These are phyloP conservation scores for Nelumbo lutea DNA, from an alignment of 164 flowering plant genomes.

Conservation along the genomic window DNA sequence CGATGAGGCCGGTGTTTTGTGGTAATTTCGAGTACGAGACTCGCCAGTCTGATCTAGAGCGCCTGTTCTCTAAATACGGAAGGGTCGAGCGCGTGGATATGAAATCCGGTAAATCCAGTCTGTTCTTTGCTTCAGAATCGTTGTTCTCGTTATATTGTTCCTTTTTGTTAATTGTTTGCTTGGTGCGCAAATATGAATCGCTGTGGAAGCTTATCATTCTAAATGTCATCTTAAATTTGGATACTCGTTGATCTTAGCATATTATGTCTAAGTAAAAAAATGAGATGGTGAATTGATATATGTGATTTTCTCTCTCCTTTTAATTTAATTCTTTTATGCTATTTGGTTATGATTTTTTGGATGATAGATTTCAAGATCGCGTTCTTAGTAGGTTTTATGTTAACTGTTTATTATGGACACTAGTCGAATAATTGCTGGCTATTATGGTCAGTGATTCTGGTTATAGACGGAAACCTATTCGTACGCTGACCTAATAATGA, in stretches of 20 bases:
- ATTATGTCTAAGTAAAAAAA: no score
- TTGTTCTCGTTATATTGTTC: background rate
- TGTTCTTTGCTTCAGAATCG: background rate
- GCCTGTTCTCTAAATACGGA: constrained; percentile 63
- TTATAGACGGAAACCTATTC: background rate
- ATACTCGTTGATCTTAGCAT: background rate
- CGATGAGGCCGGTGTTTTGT: constrained; percentile 72
- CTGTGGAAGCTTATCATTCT: no score
- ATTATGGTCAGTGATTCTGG: background rate
- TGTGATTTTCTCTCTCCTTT: no score
- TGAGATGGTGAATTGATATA: background rate
- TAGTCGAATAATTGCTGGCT: background rate
- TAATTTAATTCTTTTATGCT: no score
- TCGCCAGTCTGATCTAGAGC: constrained; percentile 75
- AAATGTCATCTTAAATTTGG: no score
- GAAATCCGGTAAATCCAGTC: constrained; percentile 57
- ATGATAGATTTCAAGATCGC: no score
- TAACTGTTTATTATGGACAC: background rate
- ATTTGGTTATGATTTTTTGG: no score
- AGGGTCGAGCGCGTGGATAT: constrained; percentile 76
- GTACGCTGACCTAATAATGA: background rate
- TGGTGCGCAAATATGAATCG: background rate
- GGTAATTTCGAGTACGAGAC: constrained; percentile 81
- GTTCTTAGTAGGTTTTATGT: no score
- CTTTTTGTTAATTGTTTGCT: background rate